These are phyloP conservation scores for Typha latifolia DNA, from an alignment of 176 grass and related monocot genomes.

Conservation along the genomic window DNA sequence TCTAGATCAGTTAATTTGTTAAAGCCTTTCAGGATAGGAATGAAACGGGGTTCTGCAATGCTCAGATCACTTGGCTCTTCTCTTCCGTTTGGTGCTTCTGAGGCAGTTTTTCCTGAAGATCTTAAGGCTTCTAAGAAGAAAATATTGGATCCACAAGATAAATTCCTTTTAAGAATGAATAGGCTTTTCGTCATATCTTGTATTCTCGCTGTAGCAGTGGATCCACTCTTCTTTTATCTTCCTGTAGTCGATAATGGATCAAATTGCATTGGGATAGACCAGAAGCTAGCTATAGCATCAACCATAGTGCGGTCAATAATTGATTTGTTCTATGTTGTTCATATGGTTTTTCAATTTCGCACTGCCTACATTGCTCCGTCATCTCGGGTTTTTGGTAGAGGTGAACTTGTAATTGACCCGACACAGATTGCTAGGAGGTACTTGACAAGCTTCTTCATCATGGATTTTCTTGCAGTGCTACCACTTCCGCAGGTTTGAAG, in stretches of 20 bases:
- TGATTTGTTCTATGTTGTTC: constrained; percentile 67
- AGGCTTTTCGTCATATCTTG: constrained; percentile 66
- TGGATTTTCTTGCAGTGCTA: constrained; percentile 73
- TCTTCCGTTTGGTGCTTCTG: constrained; percentile 37
- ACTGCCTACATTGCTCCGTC: constrained; percentile 80
- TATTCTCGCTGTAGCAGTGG: constrained; percentile 70
- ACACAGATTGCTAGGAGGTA: constrained; percentile 52
- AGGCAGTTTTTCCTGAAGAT: constrained; percentile 56
- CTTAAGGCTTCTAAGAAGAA: constrained; percentile 47
- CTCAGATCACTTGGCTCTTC: constrained; percentile 34
- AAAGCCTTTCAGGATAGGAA: constrained; percentile 33
- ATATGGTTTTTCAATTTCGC: constrained; percentile 61
- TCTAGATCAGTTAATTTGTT: constrained; percentile 25
- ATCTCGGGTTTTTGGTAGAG: constrained; percentile 66
- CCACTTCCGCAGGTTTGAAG: constrained; percentile 71
- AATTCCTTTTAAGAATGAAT: constrained; percentile 60
- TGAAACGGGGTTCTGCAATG: constrained; percentile 35
- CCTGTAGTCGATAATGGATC: constrained; percentile 29
- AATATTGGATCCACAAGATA: constrained; percentile 78
- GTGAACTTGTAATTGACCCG: constrained; percentile 81
- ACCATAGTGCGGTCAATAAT: constrained; percentile 64
- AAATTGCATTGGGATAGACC: constrained; percentile 64
- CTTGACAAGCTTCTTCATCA: constrained; percentile 52
- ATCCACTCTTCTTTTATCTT: constrained; percentile 77
- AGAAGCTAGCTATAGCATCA: constrained; percentile 47